Conservation (phyloP, 2,329 filamentous ascomycete genomes). For the Blastomyces gilchristii region DNA sequence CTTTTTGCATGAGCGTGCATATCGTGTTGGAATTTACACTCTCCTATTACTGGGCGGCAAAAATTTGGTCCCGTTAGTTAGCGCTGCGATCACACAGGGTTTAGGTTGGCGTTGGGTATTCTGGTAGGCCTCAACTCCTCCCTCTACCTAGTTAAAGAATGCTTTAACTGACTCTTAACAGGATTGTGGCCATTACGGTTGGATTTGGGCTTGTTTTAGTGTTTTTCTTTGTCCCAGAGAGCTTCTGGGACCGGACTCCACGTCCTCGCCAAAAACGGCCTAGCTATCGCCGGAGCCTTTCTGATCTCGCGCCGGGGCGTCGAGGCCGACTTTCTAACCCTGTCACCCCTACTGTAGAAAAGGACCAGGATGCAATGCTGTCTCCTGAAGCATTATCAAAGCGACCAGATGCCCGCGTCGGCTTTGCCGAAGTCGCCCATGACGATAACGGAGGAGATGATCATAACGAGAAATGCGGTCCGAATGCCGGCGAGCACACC, state of each 20-base stretch:
- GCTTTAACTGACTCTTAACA: conserved; percentile 27
- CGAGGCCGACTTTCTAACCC: conserved; percentile 24
- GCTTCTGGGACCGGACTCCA: conserved; percentile 86
- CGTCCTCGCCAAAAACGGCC: conserved; percentile 37
- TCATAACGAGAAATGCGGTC: conserved; percentile 1
- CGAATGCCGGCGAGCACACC: not conserved
- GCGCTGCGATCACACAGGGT: conserved; percentile 68
- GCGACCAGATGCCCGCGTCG: conserved; percentile 43
- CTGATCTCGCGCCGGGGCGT: conserved; percentile 27
- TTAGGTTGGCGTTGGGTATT: conserved; percentile 86
- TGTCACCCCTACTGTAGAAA: conserved; percentile 8
- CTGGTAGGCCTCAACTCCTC: conserved; percentile 45
- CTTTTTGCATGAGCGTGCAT: conserved; percentile 88
- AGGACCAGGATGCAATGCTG: not conserved
- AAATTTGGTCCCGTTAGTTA: conserved; percentile 78
- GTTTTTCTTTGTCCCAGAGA: conserved; percentile 88
- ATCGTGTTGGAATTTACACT: conserved; percentile 87
- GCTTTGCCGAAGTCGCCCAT: conserved; percentile 41
- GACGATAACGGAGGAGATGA: conserved; percentile 8
- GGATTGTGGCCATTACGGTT: conserved; percentile 73
- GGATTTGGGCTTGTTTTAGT: conserved; percentile 59
- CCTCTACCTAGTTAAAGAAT: not conserved
- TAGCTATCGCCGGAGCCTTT: conserved; percentile 27
- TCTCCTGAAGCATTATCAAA: not conserved
- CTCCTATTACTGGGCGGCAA: conserved; percentile 80